Conservation (phyloP, 208 protist species). For the Wallacemonas sp. region DNA sequence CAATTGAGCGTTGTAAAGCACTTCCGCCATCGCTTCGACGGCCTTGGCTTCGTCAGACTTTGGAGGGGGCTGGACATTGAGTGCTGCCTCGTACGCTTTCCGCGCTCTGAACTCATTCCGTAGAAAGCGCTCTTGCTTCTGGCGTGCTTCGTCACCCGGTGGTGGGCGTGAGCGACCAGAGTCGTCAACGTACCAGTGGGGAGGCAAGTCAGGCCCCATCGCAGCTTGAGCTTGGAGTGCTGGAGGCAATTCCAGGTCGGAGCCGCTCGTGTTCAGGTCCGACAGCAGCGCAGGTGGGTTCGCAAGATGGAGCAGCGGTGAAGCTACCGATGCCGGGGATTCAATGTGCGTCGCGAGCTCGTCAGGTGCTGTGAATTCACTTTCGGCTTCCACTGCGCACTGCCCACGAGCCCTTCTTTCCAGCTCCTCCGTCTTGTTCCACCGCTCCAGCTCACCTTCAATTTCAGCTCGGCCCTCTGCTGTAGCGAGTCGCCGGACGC, state of each 20-base stretch:
- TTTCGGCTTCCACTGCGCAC: no score
- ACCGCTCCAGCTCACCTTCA: constrained; percentile 29
- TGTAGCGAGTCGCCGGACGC: constrained; percentile 45
- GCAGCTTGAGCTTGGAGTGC: neutral
- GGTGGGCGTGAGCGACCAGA: constrained; percentile 57
- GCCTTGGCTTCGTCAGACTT: constrained; percentile 23
- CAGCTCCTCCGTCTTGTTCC: constrained; percentile 22
- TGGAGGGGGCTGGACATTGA: constrained; percentile 32
- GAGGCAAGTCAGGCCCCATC: constrained; percentile 57
- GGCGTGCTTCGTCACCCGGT: constrained; percentile 23
- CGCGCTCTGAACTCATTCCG: constrained; percentile 63
- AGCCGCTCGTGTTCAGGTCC: constrained; percentile 69
- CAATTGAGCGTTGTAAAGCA: constrained; percentile 51
- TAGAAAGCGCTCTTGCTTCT: constrained; percentile 53
- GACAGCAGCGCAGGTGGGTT: constrained; percentile 46
- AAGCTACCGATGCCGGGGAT: neutral
- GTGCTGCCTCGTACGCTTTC: constrained; percentile 71
- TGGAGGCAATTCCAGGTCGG: constrained; percentile 41
- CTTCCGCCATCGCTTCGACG: constrained; percentile 24
- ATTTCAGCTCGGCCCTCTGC: constrained; percentile 46
- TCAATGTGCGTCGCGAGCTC: no score
- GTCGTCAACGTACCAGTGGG: constrained; percentile 74
- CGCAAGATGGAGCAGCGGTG: constrained; percentile 31
- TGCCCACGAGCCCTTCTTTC: neutral
- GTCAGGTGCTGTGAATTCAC: no score